Conservation (phyloP, 1,284 basidiomycete genomes). For the Puccinia novopanici region DNA sequence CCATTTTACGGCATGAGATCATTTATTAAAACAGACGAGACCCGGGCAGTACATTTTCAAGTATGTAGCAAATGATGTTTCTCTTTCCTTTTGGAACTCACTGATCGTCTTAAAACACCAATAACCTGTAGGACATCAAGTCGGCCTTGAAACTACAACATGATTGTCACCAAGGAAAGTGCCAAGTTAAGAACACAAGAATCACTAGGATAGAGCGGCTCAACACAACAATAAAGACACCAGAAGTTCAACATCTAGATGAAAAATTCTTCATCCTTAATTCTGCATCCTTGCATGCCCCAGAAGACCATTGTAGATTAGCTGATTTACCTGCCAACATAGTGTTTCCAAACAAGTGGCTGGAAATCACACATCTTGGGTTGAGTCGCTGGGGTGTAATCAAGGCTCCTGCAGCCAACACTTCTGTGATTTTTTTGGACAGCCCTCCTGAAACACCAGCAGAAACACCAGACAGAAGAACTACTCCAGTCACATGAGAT, state of each 20-base stretch:
- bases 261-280: not conserved
- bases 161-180: not conserved
- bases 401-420: not conserved
- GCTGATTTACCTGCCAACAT: not conserved
- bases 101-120: too few relatives aligned
- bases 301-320: not conserved
- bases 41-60: not conserved
- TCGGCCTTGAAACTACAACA: not conserved
- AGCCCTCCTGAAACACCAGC: too few relatives aligned
- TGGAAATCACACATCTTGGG: not conserved
- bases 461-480: too few relatives aligned
- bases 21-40: not conserved
- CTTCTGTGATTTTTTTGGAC: too few relatives aligned
- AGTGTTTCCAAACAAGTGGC: not conserved
- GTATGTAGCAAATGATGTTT: not conserved
- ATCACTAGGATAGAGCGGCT: not conserved
- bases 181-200: not conserved
- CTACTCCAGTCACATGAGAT: too few relatives aligned
- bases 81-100: too few relatives aligned
- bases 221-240: not conserved
- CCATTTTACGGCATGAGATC: not conserved
- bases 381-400: not conserved
- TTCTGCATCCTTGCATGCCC: slow-evolving; percentile 13
- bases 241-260: not conserved
- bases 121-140: slow-evolving; percentile 13